Evolutionary conservation across 768 basidiomycete genomes (phyloP), one percentile per base, ranked within the genome.

Genomic region (Strobilomyces confusus): DNA sequence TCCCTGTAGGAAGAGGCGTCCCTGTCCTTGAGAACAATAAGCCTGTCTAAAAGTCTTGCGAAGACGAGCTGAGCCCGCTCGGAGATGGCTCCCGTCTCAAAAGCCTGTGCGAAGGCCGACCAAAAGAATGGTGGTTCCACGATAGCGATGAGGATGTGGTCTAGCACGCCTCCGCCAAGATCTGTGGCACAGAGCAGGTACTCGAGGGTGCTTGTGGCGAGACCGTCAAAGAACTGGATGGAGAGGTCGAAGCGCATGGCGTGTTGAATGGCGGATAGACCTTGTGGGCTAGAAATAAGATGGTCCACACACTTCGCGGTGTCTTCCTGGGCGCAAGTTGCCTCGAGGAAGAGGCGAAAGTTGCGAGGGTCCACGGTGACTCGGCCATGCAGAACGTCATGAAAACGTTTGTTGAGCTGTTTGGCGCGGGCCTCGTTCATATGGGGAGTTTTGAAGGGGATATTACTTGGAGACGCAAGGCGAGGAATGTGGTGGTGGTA

Each of bases 61-160:
- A 83, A 81, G 29, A 69, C 63, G 33, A 60, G 55, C 54, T 79
- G 74, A 2, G 71, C 75, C 0, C 62, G 52, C 15, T 73, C 72
- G 9, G 57, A 23, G 41, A 80, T 63, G 0, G 54, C 29, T 15
- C 67, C 66, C 0, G 53, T 54, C 44, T 70, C 58, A 33, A 77
- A 79, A 11, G 66, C 74, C 17, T 55, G 47, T 0, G 56, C 49
- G 49, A 77, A 75, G 1, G 63, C 51, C 12, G 53, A 55, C 80
- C 79, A 84, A 56, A 83, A 83, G 15, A 81, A 71, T 0, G 80
- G 74, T 4, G 82, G 82, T 0, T 82, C 74, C 8, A 77, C 75
- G 9, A 83, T 75, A 2, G 61, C 56, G 37, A 64, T 17, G 23
- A 84, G 51, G n/a, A 83, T 60, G 26, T 68, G 62, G n/a, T 71